phyloP scores from a whole-genome alignment of 805 yeast genomes.

The Saturnispora halmiae region DNA sequence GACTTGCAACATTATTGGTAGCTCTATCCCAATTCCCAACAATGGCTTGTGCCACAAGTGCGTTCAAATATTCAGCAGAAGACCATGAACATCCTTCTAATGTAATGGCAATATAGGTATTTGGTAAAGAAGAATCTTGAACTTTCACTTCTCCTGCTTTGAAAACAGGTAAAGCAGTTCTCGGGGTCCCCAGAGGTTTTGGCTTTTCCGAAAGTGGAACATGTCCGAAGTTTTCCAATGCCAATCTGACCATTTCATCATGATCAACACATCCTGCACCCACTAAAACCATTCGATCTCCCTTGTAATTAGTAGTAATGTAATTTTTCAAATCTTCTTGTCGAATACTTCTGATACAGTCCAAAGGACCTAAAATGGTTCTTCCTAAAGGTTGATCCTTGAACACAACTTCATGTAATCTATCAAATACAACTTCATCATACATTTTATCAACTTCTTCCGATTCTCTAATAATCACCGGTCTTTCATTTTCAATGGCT shows the following conservation, averaged over 20 bases:
- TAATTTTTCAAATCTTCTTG: slow-evolving; percentile 69
- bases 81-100: slow-evolving; percentile 99
- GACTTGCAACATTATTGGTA: slow-evolving; percentile 71
- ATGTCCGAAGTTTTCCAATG: slow-evolving; percentile 68
- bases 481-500: slow-evolving; percentile 93
- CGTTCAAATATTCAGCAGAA: slow-evolving; percentile 89
- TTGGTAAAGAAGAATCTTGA: slow-evolving; percentile 74
- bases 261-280: slow-evolving; percentile 95
- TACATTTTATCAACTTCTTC: slow-evolving; percentile 98
- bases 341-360: slow-evolving; percentile 72
- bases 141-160: slow-evolving; percentile 80
- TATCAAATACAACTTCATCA: slow-evolving; percentile 97
- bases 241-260: slow-evolving; percentile 67
- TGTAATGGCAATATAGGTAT: slow-evolving; percentile 85
- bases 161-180: slow-evolving; percentile 70
- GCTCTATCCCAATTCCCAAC: slow-evolving; percentile 98
- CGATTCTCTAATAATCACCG: slow-evolving; percentile 90
- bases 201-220: slow-evolving; percentile 45
- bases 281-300: slow-evolving; percentile 96
- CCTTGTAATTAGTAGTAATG: slow-evolving; percentile 79
- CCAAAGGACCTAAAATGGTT: slow-evolving; percentile 91
- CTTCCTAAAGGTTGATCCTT: slow-evolving; percentile 90
- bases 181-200: slow-evolving; percentile 63
- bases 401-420: slow-evolving; percentile 86
- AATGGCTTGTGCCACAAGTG: slow-evolving; percentile 91